Base-by-base conservation (phyloP, 148 eudicot species). In the Arbutus unedo region DNA sequence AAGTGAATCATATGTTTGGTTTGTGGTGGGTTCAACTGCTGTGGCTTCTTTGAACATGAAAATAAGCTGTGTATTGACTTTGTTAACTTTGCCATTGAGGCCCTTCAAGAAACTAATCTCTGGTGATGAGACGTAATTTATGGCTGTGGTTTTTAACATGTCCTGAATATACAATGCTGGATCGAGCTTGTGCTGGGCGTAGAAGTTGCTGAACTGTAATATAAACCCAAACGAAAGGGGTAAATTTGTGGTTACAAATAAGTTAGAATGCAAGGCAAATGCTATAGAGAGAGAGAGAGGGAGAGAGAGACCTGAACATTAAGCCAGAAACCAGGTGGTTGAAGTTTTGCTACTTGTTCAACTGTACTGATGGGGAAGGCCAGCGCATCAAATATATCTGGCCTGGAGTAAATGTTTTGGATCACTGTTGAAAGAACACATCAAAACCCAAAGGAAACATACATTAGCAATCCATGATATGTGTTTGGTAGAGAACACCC, bases 121-220 rank as follows among this genome's bases (percentile, higher is more conserved):
- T 6, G 99, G 93, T 45, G 99, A 96, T 23, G 99, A 94, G 44
- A 96, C 88, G 88, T 89, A 92, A 83, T 74, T 83, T 19, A 95
- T 83, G 6, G 71, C 79, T 43, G 78, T 81, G 11, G 71, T 76
- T 70, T 67, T 50, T 57, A 85, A 25, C 4, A 68, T 23, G 7
- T 83, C 55, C 59, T 83, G 57, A 23, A 94, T 68, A 83, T 85
- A 92, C 2, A 59, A 19, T 45, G 85, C 89, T 68, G 90, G 78
- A 84, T 87, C 82, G 13, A 92, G 82, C n/a, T 85, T 87, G 81
- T 89, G 93, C 83, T 90, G 85, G 55, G 84, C 78, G 45, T 90
- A 95, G 88, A 96, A 94, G 67, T 49, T 55, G 80, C 89, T 88
- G 85, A 92, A 87, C 95, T 93, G 94, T 88, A 87, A 41, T 54